Evolutionary conservation across 106 monocot genomes (phyloP).

Genomic region (Posidonia australis): DNA sequence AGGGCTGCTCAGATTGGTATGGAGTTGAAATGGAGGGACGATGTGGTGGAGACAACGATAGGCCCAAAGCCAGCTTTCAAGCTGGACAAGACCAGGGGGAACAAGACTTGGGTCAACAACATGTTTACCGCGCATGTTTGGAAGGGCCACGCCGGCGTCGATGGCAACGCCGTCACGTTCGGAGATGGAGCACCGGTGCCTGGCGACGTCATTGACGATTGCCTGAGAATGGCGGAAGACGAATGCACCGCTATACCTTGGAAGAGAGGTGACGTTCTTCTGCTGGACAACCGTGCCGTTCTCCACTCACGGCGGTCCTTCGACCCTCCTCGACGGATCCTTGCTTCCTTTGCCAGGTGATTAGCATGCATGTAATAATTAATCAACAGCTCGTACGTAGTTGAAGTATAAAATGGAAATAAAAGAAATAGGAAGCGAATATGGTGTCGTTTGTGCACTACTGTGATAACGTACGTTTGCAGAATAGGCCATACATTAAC

Average conservation of each 20-base stretch:
- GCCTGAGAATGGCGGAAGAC: slow-evolving; percentile 54
- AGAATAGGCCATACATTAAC: too few relatives aligned
- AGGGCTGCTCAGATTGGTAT: slow-evolving; percentile 68
- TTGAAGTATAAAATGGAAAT: too few relatives aligned
- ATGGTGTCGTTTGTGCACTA: too few relatives aligned
- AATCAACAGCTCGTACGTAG: too few relatives aligned
- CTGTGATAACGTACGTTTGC: too few relatives aligned
- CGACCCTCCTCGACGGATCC: slow-evolving; percentile 70
- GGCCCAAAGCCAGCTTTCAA: slow-evolving; percentile 67
- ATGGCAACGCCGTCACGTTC: slow-evolving; percentile 54
- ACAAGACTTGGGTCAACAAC: slow-evolving; percentile 89
- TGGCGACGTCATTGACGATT: slow-evolving; percentile 51
- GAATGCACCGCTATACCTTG: slow-evolving; percentile 76
- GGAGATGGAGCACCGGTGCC: slow-evolving; percentile 71
- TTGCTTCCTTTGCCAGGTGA: slow-evolving; percentile 45
- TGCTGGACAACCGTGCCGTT: slow-evolving; percentile 79
- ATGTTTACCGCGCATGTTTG: slow-evolving; percentile 81
- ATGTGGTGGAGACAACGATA: slow-evolving; percentile 69
- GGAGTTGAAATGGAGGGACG: slow-evolving; percentile 76
- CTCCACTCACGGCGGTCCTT: slow-evolving; percentile 65
- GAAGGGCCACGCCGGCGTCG: slow-evolving; percentile 54
- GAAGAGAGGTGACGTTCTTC: slow-evolving; percentile 68
- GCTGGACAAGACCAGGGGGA: slow-evolving; percentile 36
- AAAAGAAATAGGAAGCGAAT: too few relatives aligned
- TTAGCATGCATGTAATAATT: not conserved